Base-by-base conservation (phyloP, 352 stramenopile genomes). In the Pythium aquatile region DNA sequence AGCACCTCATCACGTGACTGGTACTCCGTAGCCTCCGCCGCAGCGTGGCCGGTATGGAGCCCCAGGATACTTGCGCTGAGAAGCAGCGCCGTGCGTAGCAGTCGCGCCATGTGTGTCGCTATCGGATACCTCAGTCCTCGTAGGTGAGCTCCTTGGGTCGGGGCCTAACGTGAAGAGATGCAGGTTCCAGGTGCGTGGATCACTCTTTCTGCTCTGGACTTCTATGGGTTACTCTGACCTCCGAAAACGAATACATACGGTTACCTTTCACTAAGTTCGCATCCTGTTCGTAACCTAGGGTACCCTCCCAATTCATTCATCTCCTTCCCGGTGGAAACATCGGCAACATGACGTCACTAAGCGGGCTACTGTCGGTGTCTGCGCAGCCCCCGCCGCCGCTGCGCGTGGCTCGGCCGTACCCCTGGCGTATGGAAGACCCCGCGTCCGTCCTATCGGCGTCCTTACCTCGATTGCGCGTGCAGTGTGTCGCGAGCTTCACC, bases 1-100 rank as follows among this genome's bases (percentile, higher is more conserved):
- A 86, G 69, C 66, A 92, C 79, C 55, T 90, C 81, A 20, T 92
- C 83, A 17, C 80, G 74, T 11, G 40, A 26, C 35, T 58, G 53
- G 56, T 62, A 73, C 54, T 73, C 66, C 10, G 24, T 46, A 4
- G 60, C 60, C 24, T 73, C 66, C 33, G n/a, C 56, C 28, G 40
- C 40, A 0, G 46, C 63, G 16, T 37, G 17, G 5, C 40, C 48
- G 9, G 47, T 37, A 28, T 58, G 57, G 10, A 65, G 20, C 7
- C 39, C 51, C 37, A 61, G 49, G 24, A 69, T 16, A 17, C 48
- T 42, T 1, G 26, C 56, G 26, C 39, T 44, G 14, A 49, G 42
- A n/a, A 69, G 55, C 39, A 69, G 56, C 48, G 56, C 56, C 28
- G 56, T 60, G 13, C 57, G 63, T 30, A 69, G 26, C 55, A 57